Base-by-base conservation (phyloP, 164 flowering plant genomes). In the Nymphaea thermarum region DNA sequence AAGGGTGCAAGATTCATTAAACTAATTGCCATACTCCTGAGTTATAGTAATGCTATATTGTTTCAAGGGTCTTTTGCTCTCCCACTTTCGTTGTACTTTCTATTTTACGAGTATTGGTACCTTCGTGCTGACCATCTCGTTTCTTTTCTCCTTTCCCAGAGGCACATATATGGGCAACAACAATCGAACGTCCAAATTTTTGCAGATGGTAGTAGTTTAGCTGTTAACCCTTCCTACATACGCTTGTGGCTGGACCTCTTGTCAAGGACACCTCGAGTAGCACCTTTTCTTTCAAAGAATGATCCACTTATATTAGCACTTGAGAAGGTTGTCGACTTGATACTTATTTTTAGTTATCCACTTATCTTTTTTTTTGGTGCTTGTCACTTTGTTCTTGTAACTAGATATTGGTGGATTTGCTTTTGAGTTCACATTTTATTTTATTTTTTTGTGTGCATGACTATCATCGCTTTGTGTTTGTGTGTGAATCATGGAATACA, bases 181-280 rank as follows among this genome's bases (percentile, higher is more conserved):
- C 96, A 92, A 69, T 87, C 82, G 75, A 83, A 83, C 65, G 76
- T 90, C 63, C 74, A 90, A 64, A 83, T 91, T 44, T 91, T 94
- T 82, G 88, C 90, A 5, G 99, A 94, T 68, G 76, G 79, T 62
- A 88, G 93, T 81, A 83, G 84, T 74, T 79, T 91, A 74, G 91
- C 99, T 55, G 83, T 90, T 71, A 91, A 82, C 73, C 95, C 96
- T 71, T 82, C 85, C 72, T 90, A 90, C 60, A 71, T 94, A 59
- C 68, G 72, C 59, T 83, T 88, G 15, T 94, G 92, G 98, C 76
- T 91, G 78, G 85, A 90, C 69, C 82, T 90, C 68, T 77, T 91
- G 80, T 91, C 99, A 43, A 86, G 72, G 67, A 91, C 96, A 44
- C 94, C 99, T 72, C 85, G 99, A 47, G 92, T 94, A 71, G 96